Evolutionary conservation across 495 filamentous ascomycete genomes (phyloP), one percentile per base, ranked within the genome.

Genomic region (Xylaria bambusicola): DNA sequence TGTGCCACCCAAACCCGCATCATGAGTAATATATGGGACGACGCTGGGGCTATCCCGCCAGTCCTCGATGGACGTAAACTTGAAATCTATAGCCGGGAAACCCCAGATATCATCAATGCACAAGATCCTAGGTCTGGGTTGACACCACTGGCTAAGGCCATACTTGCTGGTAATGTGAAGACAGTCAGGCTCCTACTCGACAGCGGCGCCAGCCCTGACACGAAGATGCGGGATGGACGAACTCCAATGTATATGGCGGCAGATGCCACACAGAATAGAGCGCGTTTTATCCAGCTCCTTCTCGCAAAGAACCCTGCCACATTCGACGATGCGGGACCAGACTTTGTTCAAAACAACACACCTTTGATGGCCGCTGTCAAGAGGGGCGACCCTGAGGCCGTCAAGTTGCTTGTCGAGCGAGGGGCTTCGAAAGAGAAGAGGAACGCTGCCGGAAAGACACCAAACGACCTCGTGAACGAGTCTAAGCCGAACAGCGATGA

Each of bases 1-100:
- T 20, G 3, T 24, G 35, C 23, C 21, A 2, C 15, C 26, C 24
- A 15, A 41, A 3, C 20, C 27, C 18, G n/a, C 35, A 62, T 15
- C 31, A 58, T 58, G 60, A 46, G 38, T 53, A 52, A 27, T 53
- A 52, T 62, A 21, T 62, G 54, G 60, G 53, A 50, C 29, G 60
- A 62, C 15, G 60, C 60, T n/a, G 60, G 60, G 46, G 60, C 60
- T 38, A 58, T 56, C 17, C 54, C 54, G 9, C 47, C 60, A 23
- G 40, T 45, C 3, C 54, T 62, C 21, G 40, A 62, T 23, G 12
- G 36, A 23, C 13, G 38, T 31, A 62, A 52, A 7, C 15, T 62
- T 26, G 38, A 49, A 15, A 48, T 47, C 2, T 58, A 62, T 18
- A 27, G 31, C 10, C 21, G 24, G 40, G 29, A 13, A 8, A 38